These are phyloP conservation scores for Trichaptum fuscoviolaceum DNA, from an alignment of 768 basidiomycete species.

Conservation along the genomic window DNA sequence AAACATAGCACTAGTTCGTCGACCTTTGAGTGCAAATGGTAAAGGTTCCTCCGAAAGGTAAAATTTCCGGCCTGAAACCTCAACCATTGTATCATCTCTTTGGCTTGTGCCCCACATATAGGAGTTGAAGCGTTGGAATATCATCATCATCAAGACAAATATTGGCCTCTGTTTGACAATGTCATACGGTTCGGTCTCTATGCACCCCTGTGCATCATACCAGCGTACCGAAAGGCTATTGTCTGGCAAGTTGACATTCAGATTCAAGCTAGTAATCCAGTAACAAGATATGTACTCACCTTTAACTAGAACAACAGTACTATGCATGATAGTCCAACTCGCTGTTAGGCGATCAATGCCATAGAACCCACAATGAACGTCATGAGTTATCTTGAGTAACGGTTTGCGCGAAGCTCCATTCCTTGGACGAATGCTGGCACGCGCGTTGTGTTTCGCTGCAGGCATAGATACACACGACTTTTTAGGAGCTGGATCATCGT, in stretches of 20 bases:
- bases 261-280: neutral
- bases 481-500: too few relatives aligned
- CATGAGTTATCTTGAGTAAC: too few relatives aligned
- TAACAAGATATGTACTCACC: neutral
- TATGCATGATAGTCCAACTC: neutral
- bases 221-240: neutral
- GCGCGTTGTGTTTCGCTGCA: too few relatives aligned
- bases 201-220: neutral
- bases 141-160: neutral
- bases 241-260: neutral
- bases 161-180: too few relatives aligned
- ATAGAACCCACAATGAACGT: neutral
- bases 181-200: neutral
- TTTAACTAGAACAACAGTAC: neutral
- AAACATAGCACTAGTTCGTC: neutral
- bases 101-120: neutral
- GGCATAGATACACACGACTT: too few relatives aligned
- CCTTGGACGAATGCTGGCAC: too few relatives aligned
- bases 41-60: neutral
- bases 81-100: neutral
- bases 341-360: neutral
- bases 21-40: neutral
- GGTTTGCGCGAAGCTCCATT: too few relatives aligned
- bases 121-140: neutral
- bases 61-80: neutral